phyloP scores from a whole-genome alignment of 805 yeast genomes.

The Yarrowia divulgata region DNA sequence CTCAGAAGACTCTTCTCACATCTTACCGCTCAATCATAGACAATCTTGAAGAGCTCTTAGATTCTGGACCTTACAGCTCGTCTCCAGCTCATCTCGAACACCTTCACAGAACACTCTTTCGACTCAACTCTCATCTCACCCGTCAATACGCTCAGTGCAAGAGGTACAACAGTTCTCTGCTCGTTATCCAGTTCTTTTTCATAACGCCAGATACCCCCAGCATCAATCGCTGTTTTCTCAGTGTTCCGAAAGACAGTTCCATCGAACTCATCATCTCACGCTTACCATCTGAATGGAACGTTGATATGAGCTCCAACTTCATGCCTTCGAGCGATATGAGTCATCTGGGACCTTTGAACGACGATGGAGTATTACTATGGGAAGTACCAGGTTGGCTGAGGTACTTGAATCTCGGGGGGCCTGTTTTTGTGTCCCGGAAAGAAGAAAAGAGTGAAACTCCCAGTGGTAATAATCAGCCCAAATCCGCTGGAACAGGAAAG shows the following conservation, averaged over 20 bases:
- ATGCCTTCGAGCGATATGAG: neutral
- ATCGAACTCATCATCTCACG: neutral
- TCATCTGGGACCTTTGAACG: neutral
- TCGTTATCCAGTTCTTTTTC: neutral
- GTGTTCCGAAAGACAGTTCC: neutral
- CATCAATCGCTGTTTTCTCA: neutral
- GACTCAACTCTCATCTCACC: neutral
- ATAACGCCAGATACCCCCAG: neutral
- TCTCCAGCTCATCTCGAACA: neutral
- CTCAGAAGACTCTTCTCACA: neutral
- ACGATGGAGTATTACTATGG: neutral
- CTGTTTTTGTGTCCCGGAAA: neutral
- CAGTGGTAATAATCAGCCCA: neutral
- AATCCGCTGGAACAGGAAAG: neutral
- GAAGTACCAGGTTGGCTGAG: neutral
- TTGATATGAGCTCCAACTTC: neutral
- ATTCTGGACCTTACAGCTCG: neutral
- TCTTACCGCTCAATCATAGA: too few relatives aligned
- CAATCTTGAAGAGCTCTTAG: neutral
- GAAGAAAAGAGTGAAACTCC: too few relatives aligned
- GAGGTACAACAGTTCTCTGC: neutral
- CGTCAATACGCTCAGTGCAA: neutral
- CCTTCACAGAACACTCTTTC: neutral
- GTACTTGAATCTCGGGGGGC: conserved; percentile 1
- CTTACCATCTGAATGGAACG: neutral